Evolutionary conservation across 305 asterid species (phyloP), one percentile per base, ranked within the genome.

Genomic region (Fraxinus sp.): DNA sequence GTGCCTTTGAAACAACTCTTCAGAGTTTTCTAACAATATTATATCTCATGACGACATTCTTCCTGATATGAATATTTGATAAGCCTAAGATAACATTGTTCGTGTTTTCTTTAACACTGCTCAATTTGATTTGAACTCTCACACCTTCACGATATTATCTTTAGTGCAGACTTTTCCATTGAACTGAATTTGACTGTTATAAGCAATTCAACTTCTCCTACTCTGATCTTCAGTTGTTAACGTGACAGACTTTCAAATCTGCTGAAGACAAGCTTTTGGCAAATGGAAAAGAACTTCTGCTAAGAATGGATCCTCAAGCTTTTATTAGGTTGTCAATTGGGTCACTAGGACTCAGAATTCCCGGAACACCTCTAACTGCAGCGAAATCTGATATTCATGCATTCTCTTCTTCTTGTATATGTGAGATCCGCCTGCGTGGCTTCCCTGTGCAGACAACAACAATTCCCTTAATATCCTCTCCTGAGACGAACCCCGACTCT

Each of bases 361-460:
- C 94, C 1, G 88, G 84, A 77, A 64, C 90, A 78, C 78, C 90
- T 79, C 80, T 88, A 73, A 86, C 84, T 52, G 79, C 92, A 26
- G 71, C 89, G 26, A 91, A 89, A 88, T 83, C 95, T 20, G 91
- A 92, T 82, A 82, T 87, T 78, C 88, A 82, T 46, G 87, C 91
- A 44, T 76, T 92, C 66, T 83, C 97, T 85, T 88, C 97, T 76
- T 91, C 97, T 24, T 93, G 93, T 79, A 83, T 85, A 32, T 92
- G 98, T 82, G 97, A 95, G 90, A 92, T 95, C 78, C 98, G 98
- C 73, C 93, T 94, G 66, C 98, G 95, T 59, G 98, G 98, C 85
- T 95, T 95, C 86, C 98, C 98, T 70, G 96, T 93, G 70, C 98
- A 95, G 90, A 95, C 94, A 52, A 86, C 94, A 57, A 73, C 92